Percentiles rank a stretch among this genome's conserved stretches.
Evolutionary conservation across 441 rosid genomes (phyloP).

Genomic region (Populus hybrid): DNA sequence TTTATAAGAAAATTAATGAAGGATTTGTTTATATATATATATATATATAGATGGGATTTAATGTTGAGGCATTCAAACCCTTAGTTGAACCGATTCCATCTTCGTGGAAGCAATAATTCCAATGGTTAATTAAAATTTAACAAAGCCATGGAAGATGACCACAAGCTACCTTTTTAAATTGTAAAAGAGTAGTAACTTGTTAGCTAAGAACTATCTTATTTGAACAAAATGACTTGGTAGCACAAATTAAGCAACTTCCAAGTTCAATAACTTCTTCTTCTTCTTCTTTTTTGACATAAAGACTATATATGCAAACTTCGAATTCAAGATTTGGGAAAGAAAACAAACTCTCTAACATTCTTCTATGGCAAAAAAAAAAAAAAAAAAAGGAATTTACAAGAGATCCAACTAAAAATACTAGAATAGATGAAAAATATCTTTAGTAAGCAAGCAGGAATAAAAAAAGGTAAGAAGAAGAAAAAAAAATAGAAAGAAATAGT

Average conservation of each 20-base stretch:
- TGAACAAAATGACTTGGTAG: neutral
- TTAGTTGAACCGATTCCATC: neutral
- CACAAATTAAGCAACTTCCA: neutral
- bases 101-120: constrained; percentile 3
- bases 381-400: no score
- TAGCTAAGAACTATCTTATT: neutral
- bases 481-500: neutral
- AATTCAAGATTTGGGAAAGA: no score
- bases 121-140: no score
- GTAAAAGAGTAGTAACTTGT: neutral
- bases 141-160: neutral
- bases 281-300: no score
- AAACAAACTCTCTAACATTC: no score
- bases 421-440: no score
- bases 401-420: no score
- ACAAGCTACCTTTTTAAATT: neutral
- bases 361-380: no score
- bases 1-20: neutral
- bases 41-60: neutral
- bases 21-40: no score
- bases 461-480: no score
- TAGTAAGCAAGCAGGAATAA: no score
- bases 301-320: no score
- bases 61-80: neutral
- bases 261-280: neutral